These are phyloP conservation scores for Kokia cookei DNA, from an alignment of 441 rosid species.

Conservation along the genomic window DNA sequence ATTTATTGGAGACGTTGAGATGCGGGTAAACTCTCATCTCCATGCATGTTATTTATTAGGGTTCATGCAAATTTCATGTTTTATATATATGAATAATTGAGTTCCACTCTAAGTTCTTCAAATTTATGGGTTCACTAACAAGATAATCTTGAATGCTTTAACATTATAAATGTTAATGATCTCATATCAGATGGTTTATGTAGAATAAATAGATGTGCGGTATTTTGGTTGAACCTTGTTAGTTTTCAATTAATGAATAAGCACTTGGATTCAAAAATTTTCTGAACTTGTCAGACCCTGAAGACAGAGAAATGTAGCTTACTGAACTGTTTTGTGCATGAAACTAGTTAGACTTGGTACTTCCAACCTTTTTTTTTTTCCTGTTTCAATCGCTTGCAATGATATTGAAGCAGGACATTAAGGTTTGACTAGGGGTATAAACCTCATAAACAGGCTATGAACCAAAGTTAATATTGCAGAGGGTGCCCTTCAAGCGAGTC, in stretches of 20 bases:
- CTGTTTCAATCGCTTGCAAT: neutral
- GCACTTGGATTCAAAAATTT: neutral
- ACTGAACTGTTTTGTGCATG: neutral
- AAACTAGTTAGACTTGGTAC: neutral
- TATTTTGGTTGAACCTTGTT: neutral
- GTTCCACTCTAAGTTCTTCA: neutral
- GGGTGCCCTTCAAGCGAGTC: slow-evolving; percentile 69
- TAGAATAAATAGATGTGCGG: neutral
- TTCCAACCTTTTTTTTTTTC: neutral
- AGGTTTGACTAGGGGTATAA: slow-evolving; percentile 41
- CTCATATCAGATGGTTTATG: neutral
- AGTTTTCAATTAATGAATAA: neutral
- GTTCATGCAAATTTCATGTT: neutral
- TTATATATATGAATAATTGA: neutral
- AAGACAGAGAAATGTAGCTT: neutral
- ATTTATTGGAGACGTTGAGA: slow-evolving; percentile 67
- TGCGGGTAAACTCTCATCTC: slow-evolving; percentile 49
- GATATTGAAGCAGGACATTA: slow-evolving; percentile 16
- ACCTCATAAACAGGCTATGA: slow-evolving; percentile 53
- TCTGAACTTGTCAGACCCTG: neutral
- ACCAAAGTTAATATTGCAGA: slow-evolving; percentile 77
- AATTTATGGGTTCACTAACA: neutral
- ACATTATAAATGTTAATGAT: neutral
- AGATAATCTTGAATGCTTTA: neutral
- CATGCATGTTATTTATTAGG: neutral